phyloP scores from a whole-genome alignment of 1,284 basidiomycete genomes.

The Cystobasidium slooffiae region DNA sequence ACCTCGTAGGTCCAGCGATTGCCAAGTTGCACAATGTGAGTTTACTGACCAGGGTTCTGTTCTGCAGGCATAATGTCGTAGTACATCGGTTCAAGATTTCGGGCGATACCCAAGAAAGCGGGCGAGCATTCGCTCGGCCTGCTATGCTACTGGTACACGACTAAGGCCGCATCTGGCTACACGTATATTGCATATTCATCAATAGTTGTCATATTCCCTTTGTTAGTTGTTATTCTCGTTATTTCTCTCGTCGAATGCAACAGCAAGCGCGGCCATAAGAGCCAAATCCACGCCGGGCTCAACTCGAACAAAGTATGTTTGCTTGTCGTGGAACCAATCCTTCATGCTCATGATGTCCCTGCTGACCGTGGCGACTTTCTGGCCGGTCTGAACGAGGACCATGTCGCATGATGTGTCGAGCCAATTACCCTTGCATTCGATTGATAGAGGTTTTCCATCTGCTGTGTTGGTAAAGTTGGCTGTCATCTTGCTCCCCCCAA shows the following conservation, averaged over 20 bases:
- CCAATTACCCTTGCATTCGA: constrained; percentile 48
- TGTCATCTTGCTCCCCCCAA: constrained; percentile 55
- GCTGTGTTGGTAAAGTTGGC: constrained; percentile 54
- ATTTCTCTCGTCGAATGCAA: constrained; percentile 59
- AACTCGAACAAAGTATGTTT: constrained; percentile 55
- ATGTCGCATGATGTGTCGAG: constrained; percentile 30
- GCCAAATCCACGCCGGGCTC: constrained; percentile 60
- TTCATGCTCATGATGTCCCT: constrained; percentile 53
- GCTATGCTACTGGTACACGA: background rate
- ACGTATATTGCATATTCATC: background rate
- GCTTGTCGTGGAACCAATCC: constrained; percentile 54
- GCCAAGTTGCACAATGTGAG: background rate
- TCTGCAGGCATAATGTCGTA: background rate
- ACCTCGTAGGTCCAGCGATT: constrained; percentile 45
- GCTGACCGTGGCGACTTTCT: constrained; percentile 55
- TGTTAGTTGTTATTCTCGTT: constrained; percentile 50
- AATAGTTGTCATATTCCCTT: too few species aligned
- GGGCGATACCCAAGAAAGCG: background rate
- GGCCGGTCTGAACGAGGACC: constrained; percentile 46
- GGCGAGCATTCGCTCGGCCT: background rate
- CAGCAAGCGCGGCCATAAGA: constrained; percentile 58
- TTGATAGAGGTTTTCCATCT: constrained; percentile 48
- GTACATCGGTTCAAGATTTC: too few species aligned
- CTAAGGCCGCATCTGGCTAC: background rate
- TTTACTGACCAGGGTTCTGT: background rate